A percentile compares a stretch with the other conserved stretches of the same genome.
phyloP scores from a whole-genome alignment of 768 basidiomycete species.

The Suillus clintonianus region DNA sequence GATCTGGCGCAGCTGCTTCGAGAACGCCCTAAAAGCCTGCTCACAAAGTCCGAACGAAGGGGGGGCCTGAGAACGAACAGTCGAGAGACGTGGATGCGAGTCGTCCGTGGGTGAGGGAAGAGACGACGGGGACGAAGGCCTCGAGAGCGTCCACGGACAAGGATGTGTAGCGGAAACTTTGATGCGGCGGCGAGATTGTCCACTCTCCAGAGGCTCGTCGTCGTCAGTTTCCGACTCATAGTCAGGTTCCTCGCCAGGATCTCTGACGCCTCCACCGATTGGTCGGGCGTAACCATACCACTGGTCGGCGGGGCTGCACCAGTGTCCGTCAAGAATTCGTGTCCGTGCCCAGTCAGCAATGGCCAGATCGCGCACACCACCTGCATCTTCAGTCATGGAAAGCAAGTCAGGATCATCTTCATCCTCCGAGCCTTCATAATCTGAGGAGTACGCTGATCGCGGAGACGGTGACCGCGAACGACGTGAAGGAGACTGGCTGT shows the following conservation, averaged over 20 bases:
- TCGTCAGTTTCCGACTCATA: slow-evolving; percentile 29
- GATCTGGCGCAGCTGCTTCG: slow-evolving; percentile 59
- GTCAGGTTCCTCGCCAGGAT: slow-evolving; percentile 25
- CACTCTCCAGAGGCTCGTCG: slow-evolving; percentile 19
- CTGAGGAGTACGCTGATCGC: slow-evolving; percentile 30
- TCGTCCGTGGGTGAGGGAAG: slow-evolving; percentile 18
- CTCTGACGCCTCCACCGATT: slow-evolving; percentile 34
- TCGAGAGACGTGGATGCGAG: slow-evolving; percentile 51
- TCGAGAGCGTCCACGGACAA: slow-evolving; percentile 60
- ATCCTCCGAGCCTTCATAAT: slow-evolving; percentile 39
- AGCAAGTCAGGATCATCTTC: slow-evolving; percentile 47
- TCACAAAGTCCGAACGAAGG: slow-evolving; percentile 69
- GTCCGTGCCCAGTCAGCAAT: slow-evolving; percentile 72
- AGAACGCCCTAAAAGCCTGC: slow-evolving; percentile 57
- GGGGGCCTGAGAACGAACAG: slow-evolving; percentile 52
- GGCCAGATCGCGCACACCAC: slow-evolving; percentile 53
- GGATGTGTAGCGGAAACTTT: slow-evolving; percentile 44
- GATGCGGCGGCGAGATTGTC: slow-evolving; percentile 19
- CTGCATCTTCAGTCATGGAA: slow-evolving; percentile 47
- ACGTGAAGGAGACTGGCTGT: slow-evolving; percentile 27
- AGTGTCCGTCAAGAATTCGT: slow-evolving; percentile 73
- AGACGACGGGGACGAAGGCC: slow-evolving; percentile 19
- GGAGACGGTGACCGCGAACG: slow-evolving; percentile 34
- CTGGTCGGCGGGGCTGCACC: slow-evolving; percentile 73
- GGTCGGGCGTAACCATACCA: slow-evolving; percentile 55